A percentile compares a stretch with the other conserved stretches of the same genome.
phyloP scores from a whole-genome alignment of 1,284 basidiomycete species.

The Tylopilus sp. region DNA sequence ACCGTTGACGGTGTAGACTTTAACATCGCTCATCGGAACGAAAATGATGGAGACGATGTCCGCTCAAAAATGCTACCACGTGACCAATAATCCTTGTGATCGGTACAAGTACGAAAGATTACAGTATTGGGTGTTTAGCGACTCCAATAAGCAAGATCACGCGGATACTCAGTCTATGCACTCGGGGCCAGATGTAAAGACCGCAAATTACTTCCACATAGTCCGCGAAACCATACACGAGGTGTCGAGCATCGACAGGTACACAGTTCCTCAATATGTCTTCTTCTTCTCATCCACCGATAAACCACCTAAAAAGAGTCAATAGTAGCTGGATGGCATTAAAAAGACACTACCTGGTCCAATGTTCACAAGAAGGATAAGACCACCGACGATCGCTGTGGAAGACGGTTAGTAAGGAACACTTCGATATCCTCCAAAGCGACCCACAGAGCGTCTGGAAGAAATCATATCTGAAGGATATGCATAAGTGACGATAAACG shows the following conservation, averaged over 20 bases:
- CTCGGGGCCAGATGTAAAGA: slow-evolving; percentile 6
- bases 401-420: slow-evolving; percentile 24
- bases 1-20: slow-evolving; percentile 90
- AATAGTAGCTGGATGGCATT: not conserved
- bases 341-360: slow-evolving; percentile 65
- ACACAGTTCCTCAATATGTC: slow-evolving; percentile 53
- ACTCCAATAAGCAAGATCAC: slow-evolving; percentile 16
- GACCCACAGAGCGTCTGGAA: slow-evolving; percentile 89
- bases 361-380: slow-evolving; percentile 97
- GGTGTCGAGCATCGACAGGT: not conserved
- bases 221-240: not conserved
- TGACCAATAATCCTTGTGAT: slow-evolving; percentile 11
- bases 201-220: slow-evolving; percentile 9
- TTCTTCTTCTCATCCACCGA: slow-evolving; percentile 99
- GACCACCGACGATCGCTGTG: slow-evolving; percentile 92
- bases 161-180: slow-evolving; percentile 20
- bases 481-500: slow-evolving; percentile 19
- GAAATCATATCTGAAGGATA: slow-evolving; percentile 70
- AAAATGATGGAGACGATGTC: not conserved
- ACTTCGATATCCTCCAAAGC: not conserved
- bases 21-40: slow-evolving; percentile 44
- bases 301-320: slow-evolving; percentile 65
- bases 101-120: not conserved
- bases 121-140: not conserved
- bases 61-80: slow-evolving; percentile 11